Base-by-base conservation (phyloP, 2,329 filamentous ascomycete genomes). In the Colletotrichum acutatum region DNA sequence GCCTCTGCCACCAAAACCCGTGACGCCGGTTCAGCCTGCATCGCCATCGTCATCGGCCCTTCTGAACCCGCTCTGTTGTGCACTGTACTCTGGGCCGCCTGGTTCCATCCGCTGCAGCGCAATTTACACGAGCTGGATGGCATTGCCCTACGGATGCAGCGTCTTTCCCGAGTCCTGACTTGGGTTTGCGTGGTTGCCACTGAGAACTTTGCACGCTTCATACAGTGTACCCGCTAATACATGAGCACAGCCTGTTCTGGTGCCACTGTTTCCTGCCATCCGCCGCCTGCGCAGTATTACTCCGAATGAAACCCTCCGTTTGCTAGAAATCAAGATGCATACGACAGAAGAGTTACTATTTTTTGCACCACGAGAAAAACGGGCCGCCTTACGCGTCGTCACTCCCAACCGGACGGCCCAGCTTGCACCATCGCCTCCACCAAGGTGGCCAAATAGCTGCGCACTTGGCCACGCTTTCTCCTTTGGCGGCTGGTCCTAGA, bases 321-420 rank as follows among this genome's bases (percentile, higher is more conserved):
- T n/a, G 32, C 59, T 26, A 32, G 52, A 49, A 60, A 64, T 49
- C 70, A 59, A 67, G 52, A 63, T 68, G 30, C 46, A 26, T 59
- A 30, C 61, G 37, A 53, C 60, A 42, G 26, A 49, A n/a, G 49
- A 56, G 54, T 53, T 71, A 61, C 66, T 70, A 71, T 73, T 70
- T 73, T 73, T 71, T 49, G 66, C 71, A 70, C 46, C 71, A 32
- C 61, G 54, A 42, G 46, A 64, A 70, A 73, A 73, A 24, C 63
- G 71, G 71, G 56, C 49, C 71, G 34, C 46, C 59, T 73, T 71
- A 73, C 71, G 71, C 71, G 71, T 73, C 71, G 60, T 71, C 61
- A 32, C 42, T 54, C 52, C 57, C 19, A 28, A 37, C 24, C 34
- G 32, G 57, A 56, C 46, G 46, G 46, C 58, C 64, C 59, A 30